These are phyloP conservation scores for Debaryomyces subglobosus DNA, from an alignment of 1,139 yeast species.

Conservation along the genomic window DNA sequence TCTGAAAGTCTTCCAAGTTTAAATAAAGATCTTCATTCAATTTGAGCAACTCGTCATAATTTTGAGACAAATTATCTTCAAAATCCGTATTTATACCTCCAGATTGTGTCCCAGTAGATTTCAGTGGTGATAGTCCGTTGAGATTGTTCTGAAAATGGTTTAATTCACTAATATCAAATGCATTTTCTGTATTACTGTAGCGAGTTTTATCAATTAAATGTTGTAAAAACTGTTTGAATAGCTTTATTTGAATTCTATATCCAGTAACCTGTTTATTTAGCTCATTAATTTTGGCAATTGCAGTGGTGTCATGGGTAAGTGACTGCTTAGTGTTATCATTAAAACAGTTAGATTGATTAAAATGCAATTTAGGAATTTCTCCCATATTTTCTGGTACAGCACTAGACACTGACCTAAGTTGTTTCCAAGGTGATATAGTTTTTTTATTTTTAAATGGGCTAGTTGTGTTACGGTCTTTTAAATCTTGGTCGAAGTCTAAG, in stretches of 20 bases:
- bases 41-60: conserved; percentile 39
- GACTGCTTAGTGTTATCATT: not conserved
- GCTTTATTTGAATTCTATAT: conserved; percentile 45
- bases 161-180: conserved; percentile 27
- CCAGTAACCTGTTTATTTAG: conserved; percentile 44
- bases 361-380: conserved; percentile 16
- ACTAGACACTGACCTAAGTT: conserved; percentile 28
- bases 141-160: conserved; percentile 27
- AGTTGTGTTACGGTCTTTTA: conserved; percentile 2
- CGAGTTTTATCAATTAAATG: conserved; percentile 34
- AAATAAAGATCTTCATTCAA: conserved; percentile 44
- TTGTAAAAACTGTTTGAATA: conserved; percentile 46
- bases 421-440: conserved; percentile 34
- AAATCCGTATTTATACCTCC: conserved; percentile 2
- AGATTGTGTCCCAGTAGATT: not conserved
- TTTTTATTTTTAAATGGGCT: conserved; percentile 10
- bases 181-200: conserved; percentile 13
- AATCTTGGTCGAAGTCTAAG: conserved; percentile 23
- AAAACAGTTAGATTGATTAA: conserved; percentile 7
- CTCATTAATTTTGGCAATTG: conserved; percentile 29
- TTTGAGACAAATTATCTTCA: conserved; percentile 22
- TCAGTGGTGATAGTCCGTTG: conserved; percentile 19
- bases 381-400: not conserved
- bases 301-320: conserved; percentile 8
- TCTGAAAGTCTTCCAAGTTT: conserved; percentile 39